A percentile compares a stretch with the other conserved stretches of the same genome.
Conservation (phyloP, 768 basidiomycete species). For the Collybia sordida region DNA sequence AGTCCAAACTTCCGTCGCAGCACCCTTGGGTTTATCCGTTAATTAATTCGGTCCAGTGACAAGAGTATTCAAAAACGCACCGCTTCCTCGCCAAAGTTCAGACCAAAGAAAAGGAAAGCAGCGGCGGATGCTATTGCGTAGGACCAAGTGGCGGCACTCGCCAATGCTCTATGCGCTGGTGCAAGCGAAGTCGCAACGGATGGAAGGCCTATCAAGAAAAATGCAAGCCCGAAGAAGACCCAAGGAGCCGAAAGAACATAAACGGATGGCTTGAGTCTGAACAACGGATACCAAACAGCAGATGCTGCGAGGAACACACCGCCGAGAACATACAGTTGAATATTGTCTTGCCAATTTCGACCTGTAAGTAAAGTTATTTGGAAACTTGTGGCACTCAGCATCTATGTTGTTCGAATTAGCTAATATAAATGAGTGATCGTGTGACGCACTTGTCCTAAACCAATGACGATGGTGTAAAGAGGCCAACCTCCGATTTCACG, state of each 20-base stretch:
- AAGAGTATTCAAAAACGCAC: conserved; percentile 38
- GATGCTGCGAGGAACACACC: conserved; percentile 85
- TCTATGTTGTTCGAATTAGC: conserved; percentile 36
- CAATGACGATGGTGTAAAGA: conserved; percentile 87
- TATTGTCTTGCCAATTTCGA: conserved; percentile 74
- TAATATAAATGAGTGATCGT: not conserved
- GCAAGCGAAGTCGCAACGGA: conserved; percentile 63
- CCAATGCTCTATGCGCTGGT: conserved; percentile 62
- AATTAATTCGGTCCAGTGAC: not conserved
- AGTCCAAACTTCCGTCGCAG: conserved; percentile 94
- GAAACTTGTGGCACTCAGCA: conserved; percentile 91
- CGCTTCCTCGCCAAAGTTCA: conserved; percentile 97
- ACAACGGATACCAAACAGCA: conserved; percentile 86
- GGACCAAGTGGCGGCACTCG: conserved; percentile 83
- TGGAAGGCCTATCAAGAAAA: conserved; percentile 89
- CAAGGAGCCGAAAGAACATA: conserved; percentile 86
- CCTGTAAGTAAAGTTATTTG: conserved; percentile 91
- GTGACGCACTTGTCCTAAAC: conserved; percentile 66
- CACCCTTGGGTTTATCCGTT: conserved; percentile 51
- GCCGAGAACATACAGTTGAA: conserved; percentile 90
- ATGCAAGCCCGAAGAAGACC: conserved; percentile 89
- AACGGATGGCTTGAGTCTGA: conserved; percentile 84
- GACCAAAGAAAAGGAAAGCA: conserved; percentile 90
- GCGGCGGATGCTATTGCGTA: conserved; percentile 94
- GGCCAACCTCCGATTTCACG: conserved; percentile 86